Evolutionary conservation across 2,329 filamentous ascomycete genomes (phyloP).

Genomic region (Phaeoacremonium minimum): DNA sequence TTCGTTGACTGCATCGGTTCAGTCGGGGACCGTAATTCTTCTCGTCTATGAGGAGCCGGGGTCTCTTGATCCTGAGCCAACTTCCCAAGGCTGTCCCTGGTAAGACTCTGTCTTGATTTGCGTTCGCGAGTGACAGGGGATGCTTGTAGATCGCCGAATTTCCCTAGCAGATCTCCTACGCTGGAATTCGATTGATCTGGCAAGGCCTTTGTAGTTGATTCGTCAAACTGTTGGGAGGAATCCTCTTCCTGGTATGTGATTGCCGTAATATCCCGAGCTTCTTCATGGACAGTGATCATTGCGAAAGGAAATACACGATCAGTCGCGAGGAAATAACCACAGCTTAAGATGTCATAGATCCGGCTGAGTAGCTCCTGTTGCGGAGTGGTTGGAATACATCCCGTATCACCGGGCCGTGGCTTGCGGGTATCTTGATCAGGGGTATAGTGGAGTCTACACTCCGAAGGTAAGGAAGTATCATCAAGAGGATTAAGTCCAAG

Average conservation of each 20-base stretch:
- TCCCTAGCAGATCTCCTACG: not conserved
- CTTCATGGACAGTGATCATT: conserved; percentile 1
- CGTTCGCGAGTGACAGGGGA: not conserved
- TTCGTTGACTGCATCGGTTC: not conserved
- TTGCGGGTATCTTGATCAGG: conserved; percentile 15
- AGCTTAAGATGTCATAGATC: conserved; percentile 8
- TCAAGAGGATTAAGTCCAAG: conserved; percentile 38
- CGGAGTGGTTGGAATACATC: conserved; percentile 1
- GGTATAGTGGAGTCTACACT: conserved; percentile 32
- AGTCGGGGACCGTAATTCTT: too few relatives aligned
- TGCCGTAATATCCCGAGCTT: conserved; percentile 1
- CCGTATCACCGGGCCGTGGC: conserved; percentile 16
- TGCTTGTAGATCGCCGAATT: not conserved
- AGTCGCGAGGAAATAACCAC: conserved; percentile 6
- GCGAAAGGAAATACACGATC: conserved; percentile 7
- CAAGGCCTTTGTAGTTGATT: not conserved
- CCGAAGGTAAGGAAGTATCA: conserved; percentile 28
- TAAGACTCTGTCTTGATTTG: not conserved
- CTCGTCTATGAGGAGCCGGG: too few relatives aligned
- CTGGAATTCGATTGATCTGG: not conserved
- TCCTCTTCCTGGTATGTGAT: conserved; percentile 9
- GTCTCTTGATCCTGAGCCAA: not conserved
- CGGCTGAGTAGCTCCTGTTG: conserved; percentile 7
- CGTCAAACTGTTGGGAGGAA: not conserved
- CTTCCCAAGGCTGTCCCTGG: not conserved